Base-by-base conservation (phyloP, 352 stramenopile genomes). In the Globisporangium iwayamae region DNA sequence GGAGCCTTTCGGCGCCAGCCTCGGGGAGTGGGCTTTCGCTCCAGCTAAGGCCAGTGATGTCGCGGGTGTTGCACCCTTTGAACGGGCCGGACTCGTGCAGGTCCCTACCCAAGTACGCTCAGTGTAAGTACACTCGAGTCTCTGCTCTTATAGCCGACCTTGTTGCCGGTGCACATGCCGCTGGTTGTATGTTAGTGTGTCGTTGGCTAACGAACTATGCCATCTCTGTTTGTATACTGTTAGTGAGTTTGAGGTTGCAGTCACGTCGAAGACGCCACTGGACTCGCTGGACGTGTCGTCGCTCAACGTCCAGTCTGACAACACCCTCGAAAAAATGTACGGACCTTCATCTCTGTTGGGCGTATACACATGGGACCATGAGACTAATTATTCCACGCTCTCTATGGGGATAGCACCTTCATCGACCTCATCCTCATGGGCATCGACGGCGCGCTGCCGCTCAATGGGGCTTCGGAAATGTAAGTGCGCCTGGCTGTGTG, bases 61-160 rank as follows among this genome's bases (percentile, higher is more conserved):
- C 51, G 65, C 67, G 32, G 83, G 83, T 13, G 65, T 76, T 50
- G 77, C 78, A 0, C 83, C 81, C 2, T 92, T 92, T 63, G 76
- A 92, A 60, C 81, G 81, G 56, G 73, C 88, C 25, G 83, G 83
- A n/a, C 76, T 92, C 47, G 34, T 90, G 45, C 83, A 92, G 65
- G 68, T 89, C 7, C 71, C 68, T 43, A 66, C 73, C 20, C 62
- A 78, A 46, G 78, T 92, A 14, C 74, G 70, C 10, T 63, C 80
- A 20, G 66, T 92, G 65, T 68, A 68, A 20, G 70, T 68, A n/a
- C 32, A 11, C 9, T 28, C 2, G 25, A 28, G 25, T 28, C 16
- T 28, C 28, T 55, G 48, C 13, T 55, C 11, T 55, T 32, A 55
- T 55, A 55, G 28, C 6, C 30, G 48, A 36, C 16, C 6, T 20